Conservation (phyloP, 2,329 filamentous ascomycete species). For the Nothophaeocryptopus gaeumannii region DNA sequence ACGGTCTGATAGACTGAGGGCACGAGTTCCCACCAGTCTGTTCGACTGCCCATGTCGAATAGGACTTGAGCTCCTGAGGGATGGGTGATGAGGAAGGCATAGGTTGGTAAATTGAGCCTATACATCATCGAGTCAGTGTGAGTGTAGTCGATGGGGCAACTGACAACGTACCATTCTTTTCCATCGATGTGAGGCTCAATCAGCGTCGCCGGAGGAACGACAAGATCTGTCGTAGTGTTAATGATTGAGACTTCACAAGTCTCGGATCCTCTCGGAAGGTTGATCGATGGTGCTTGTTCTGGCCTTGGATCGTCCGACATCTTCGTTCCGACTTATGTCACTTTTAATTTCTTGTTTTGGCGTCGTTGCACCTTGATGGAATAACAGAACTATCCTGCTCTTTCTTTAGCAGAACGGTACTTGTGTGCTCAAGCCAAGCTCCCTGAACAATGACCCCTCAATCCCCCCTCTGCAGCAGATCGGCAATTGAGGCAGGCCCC, state of each 20-base stretch:
- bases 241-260: conserved; percentile 22
- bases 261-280: conserved; percentile 15
- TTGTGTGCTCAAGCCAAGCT: not conserved
- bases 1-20: conserved; percentile 17
- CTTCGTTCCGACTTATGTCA: not conserved
- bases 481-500: no score
- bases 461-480: not conserved
- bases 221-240: conserved; percentile 20
- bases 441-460: conserved; percentile 4
- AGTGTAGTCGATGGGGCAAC: no score
- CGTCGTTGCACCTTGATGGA: conserved; percentile 9
- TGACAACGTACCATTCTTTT: conserved; percentile 8
- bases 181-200: conserved; percentile 64
- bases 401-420: not conserved
- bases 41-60: conserved; percentile 44
- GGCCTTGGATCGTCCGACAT: conserved; percentile 17
- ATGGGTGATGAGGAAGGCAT: conserved; percentile 18
- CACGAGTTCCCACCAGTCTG: conserved; percentile 42
- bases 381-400: not conserved
- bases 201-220: conserved; percentile 56
- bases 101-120: conserved; percentile 19
- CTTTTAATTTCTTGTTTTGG: not conserved
- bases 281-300: conserved; percentile 14
- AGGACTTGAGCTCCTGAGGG: conserved; percentile 34
- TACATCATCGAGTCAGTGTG: no score